Conservation (phyloP, 805 yeast genomes). For the Pichia gijzeniarum region DNA sequence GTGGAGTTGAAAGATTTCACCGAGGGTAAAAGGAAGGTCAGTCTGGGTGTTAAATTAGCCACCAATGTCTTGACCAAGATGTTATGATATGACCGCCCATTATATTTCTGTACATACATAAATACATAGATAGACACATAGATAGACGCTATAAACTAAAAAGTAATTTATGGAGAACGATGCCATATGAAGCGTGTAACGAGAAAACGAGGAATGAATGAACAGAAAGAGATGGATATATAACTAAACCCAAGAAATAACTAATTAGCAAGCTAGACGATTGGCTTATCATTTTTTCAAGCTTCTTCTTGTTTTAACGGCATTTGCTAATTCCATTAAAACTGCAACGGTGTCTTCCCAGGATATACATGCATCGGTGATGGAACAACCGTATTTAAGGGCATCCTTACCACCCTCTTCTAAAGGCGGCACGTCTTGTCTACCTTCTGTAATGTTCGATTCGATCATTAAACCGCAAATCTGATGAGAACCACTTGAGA, state of each 20-base stretch:
- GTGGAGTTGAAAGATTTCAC: constrained; percentile 58
- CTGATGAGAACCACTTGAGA: constrained; percentile 61
- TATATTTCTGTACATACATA: neutral
- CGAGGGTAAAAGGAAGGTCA: constrained; percentile 53
- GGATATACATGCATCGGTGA: constrained; percentile 96
- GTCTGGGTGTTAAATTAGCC: constrained; percentile 59
- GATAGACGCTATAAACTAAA: no score
- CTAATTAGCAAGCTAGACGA: no score
- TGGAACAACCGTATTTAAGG: constrained; percentile 86
- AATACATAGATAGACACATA: no score
- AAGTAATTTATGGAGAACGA: no score
- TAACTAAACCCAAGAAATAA: neutral
- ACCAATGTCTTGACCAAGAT: constrained; percentile 56
- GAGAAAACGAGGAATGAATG: neutral
- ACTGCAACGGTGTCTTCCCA: constrained; percentile 81
- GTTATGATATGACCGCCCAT: constrained; percentile 23
- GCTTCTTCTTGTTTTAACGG: constrained; percentile 72
- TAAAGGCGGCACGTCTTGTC: constrained; percentile 77
- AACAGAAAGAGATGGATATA: neutral
- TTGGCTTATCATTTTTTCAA: constrained; percentile 10
- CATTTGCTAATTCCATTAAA: constrained; percentile 63
- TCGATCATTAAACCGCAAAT: constrained; percentile 97
- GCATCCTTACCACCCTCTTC: constrained; percentile 60
- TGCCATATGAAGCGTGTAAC: neutral
- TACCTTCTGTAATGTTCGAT: constrained; percentile 84